Evolutionary conservation across 1,284 basidiomycete species (phyloP).

Genomic region (Irpex sp.): DNA sequence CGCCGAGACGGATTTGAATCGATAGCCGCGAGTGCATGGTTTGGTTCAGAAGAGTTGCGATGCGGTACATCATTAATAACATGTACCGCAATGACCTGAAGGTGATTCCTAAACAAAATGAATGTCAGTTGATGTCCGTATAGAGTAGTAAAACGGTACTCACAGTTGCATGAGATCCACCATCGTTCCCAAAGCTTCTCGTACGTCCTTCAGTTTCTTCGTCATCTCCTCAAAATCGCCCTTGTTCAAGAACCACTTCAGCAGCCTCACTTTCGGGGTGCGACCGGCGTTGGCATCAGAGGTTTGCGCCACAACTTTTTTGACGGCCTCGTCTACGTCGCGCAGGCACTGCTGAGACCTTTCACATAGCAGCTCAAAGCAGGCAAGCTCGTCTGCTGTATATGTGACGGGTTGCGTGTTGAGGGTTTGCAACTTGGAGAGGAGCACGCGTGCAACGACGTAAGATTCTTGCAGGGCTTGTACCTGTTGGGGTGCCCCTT

Average conservation of each 20-base stretch:
- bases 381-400: not conserved
- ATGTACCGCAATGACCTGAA: not conserved
- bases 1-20: too few species aligned
- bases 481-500: not conserved
- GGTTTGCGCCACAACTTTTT: not conserved
- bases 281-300: not conserved
- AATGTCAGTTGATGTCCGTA: not conserved
- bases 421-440: not conserved
- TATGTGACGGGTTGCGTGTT: not conserved
- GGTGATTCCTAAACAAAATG: not conserved
- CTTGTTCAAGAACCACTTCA: not conserved
- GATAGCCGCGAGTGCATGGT: too few species aligned
- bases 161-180: not conserved
- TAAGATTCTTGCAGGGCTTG: not conserved
- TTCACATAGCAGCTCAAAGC: not conserved
- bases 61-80: not conserved
- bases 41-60: too few species aligned
- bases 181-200: not conserved
- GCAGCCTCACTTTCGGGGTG: not conserved
- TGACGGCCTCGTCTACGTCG: not conserved
- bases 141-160: not conserved
- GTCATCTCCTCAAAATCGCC: not conserved
- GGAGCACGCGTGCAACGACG: not conserved
- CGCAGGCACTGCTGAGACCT: not conserved
- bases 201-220: not conserved